Base-by-base conservation (phyloP, 108 stramenopile genomes). In the Cylindrotheca fusiformis region DNA sequence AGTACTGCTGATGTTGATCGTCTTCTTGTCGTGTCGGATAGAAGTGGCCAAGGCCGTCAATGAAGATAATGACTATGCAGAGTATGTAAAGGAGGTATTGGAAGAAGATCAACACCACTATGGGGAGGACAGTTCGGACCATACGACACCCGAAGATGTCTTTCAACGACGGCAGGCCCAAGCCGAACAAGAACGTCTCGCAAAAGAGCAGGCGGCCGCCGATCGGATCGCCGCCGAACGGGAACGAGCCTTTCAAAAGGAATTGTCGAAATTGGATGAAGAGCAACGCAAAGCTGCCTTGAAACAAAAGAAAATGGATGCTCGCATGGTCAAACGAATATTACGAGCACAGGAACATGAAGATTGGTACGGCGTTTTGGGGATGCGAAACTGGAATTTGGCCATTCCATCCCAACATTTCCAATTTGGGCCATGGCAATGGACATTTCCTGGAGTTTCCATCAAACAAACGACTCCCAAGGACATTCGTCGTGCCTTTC, bases 301-400 rank as follows among this genome's bases (percentile, higher is more conserved):
- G 19, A 26, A 61, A 55, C 79, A 86, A 67, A 87, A 90, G 52
- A 68, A 64, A 57, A 63, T 48, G 6, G 92, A 94, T 69, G 81
- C 83, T 4, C 60, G 67, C 41, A 54, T 81, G 1, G 89, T 90
- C 12, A 46, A 68, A 21, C 48, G 73, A 4, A 61, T 94, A 14
- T 60, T 94, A 20, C 69, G 56, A 29, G 36, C 36, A 14, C 6
- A 10, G 10, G 10, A 41, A 41, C 10, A 10, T 41, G 65, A 79
- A 12, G 68, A 77, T 32, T 81, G 82, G 44, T 94, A 94, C 61
- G 76, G 59, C 25, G 80, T 88, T 1, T 68, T 94, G 71, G 89
- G 89, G n/a, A 60, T 93, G 44, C 72, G 78, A 1, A 82, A 81
- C 60, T 71, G 60, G 52, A 58, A 69, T 32, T 23, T 66, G 23